A percentile compares a stretch with the other conserved stretches of the same genome.
Evolutionary conservation across 495 filamentous ascomycete genomes (phyloP).

Genomic region (Tuber calosporum): DNA sequence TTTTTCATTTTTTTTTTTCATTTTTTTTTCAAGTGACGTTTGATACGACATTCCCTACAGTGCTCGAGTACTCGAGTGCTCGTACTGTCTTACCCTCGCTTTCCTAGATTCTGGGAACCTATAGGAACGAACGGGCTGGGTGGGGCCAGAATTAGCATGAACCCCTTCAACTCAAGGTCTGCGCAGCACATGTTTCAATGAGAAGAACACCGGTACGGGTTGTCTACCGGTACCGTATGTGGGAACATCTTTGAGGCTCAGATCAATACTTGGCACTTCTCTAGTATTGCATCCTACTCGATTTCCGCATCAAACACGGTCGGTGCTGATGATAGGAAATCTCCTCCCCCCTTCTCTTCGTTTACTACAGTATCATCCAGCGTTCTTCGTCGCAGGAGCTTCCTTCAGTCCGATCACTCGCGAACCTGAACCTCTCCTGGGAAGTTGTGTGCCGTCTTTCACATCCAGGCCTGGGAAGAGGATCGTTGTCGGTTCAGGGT

Average conservation of each 20-base stretch:
- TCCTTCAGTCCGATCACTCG: background rate
- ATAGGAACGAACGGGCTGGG: background rate
- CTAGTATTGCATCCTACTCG: background rate
- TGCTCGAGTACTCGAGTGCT: no score
- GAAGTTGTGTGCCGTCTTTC: background rate
- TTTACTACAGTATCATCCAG: background rate
- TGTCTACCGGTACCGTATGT: no score
- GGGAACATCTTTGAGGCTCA: background rate
- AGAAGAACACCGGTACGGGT: background rate
- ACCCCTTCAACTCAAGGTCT: background rate
- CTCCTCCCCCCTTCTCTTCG: background rate
- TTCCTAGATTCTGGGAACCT: background rate
- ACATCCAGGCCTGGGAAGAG: background rate
- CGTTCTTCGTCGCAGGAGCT: background rate
- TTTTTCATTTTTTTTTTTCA: no score
- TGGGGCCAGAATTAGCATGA: background rate
- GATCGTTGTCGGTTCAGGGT: background rate
- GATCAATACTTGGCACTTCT: background rate
- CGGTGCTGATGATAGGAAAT: background rate
- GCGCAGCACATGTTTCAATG: background rate
- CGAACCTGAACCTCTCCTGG: background rate
- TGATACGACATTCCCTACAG: background rate
- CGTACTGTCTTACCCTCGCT: background rate
- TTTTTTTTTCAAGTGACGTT: background rate
- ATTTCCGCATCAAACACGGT: background rate